Evolutionary conservation across 176 grass and related monocot genomes (phyloP), one percentile per base, ranked within the genome.

Genomic region (Phoenix roebelenii): DNA sequence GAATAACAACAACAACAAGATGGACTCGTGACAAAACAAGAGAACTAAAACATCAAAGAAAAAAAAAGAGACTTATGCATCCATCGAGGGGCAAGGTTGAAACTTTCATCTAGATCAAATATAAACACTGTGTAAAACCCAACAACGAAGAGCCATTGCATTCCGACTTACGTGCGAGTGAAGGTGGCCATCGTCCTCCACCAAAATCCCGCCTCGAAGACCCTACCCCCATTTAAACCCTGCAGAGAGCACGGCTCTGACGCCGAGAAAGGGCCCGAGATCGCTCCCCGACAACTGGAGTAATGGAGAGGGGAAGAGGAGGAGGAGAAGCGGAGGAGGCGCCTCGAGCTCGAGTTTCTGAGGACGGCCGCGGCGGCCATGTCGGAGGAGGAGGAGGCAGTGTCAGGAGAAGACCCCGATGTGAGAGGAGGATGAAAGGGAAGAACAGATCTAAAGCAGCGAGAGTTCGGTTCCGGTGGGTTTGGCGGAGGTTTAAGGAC

Each of bases 111-210:
- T 44, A 14, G 35, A 44, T 12, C 35, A 14, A 9, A 12, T 44
- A 44, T 44, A 44, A 12, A 44, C 35, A 44, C 5, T 44, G 28
- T 30, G 10, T 9, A 12, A 44, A 44, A 12, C 7, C 35, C 35
- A 44, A 12, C 35, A 72, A 53, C 68, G 7, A 51, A 5, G 18
- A 28, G 44, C 48, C 64, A 18, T 29, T 61, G 35, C 35, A 44
- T 51, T 29, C 51, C 32, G 48, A 16, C 84, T 85, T 70, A 98
- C 93, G 87, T 98, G 70, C 93, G 81, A 32, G 72, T 92, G 81
- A 98, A 98, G 67, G 93, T 98, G 15, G 84, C 93, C 93, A 98
- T 98, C 49, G 87, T 79, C 54, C 76, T 78, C 79, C 68, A 90
- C 44, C 77, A 70, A 54, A 54, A 62, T 0, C 67, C 78, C 0